Evolutionary conservation across 805 yeast species (phyloP), one percentile per base, ranked within the genome.

Genomic region (Saturnispora saitoi): DNA sequence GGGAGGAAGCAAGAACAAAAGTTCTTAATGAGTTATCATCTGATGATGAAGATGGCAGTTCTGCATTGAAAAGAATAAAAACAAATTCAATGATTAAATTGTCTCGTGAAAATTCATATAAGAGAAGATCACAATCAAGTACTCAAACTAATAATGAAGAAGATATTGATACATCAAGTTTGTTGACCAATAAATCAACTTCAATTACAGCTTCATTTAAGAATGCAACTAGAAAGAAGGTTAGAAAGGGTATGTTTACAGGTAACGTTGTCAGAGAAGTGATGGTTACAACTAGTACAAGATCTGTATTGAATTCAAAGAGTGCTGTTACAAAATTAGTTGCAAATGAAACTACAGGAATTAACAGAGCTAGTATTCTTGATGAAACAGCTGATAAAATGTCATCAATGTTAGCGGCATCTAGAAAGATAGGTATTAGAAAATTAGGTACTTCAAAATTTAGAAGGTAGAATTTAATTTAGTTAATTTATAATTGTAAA

Each of bases 91-190:
- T 34, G 22, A 84, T 81, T 17, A 77, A 77, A 1, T 63, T 78
- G 4, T 76, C 84, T 8, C 74, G 84, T 53, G 74, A 82, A 42
- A 30, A 39, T 19, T 20, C 41, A 4, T 46, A 46, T 30, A 46
- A 36, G 20, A 46, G 28, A n/a, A 43, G 19, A 19, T 12, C 43
- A 34, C 17, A 24, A n/a, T 20, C 20, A 20, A 12, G 22, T 12
- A 28, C 31, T 14, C 41, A 40, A 24, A 26, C 28, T 30, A 19
- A 17, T 10, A n/a, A 22, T 17, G 41, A 29, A 9, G 55, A 54
- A 14, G 58, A 51, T 12, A 56, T 54, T 14, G 48, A 38, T 17
- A 36, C 51, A 2, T 37, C 55, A 7, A 61, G 63, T 22, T 31
- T 64, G 19, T 42, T 64, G 11, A 58, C 67, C 1, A 41, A 52